A percentile compares a stretch with the other conserved stretches of the same genome.
phyloP scores from a whole-genome alignment of 75 land plant species.

The Selaginella moellendorffii region DNA sequence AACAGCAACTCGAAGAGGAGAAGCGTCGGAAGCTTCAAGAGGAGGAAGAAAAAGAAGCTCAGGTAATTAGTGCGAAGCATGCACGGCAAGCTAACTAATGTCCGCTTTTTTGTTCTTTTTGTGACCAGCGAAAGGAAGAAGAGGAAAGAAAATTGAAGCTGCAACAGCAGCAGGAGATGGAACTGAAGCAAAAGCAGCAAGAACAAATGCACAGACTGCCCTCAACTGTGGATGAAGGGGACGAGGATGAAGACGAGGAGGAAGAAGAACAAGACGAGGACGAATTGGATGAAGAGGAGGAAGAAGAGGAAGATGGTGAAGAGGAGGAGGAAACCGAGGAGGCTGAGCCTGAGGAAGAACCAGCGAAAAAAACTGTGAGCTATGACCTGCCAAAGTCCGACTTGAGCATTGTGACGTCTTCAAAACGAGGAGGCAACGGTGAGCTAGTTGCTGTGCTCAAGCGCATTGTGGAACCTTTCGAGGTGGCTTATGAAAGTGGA shows the following conservation, averaged over 20 bases:
- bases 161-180: background rate
- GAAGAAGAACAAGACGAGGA: background rate
- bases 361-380: background rate
- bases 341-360: background rate
- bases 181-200: background rate
- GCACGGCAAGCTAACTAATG: background rate
- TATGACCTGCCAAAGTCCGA: background rate
- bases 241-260: constrained; percentile 6
- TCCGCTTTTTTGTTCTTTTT: background rate
- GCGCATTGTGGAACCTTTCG: background rate
- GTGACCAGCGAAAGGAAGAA: background rate
- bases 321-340: background rate
- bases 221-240: background rate
- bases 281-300: background rate
- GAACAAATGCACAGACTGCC: background rate
- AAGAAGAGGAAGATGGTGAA: background rate
- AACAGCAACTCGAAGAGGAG: background rate
- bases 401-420: background rate
- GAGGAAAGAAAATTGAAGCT: background rate
- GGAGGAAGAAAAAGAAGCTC: background rate
- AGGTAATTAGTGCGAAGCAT: background rate
- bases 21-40: background rate
- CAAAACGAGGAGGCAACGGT: background rate
- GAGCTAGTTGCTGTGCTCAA: background rate
- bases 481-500: constrained; percentile 7